These are phyloP conservation scores for Talaromyces liani DNA, from an alignment of 495 filamentous ascomycete species.

Conservation along the genomic window DNA sequence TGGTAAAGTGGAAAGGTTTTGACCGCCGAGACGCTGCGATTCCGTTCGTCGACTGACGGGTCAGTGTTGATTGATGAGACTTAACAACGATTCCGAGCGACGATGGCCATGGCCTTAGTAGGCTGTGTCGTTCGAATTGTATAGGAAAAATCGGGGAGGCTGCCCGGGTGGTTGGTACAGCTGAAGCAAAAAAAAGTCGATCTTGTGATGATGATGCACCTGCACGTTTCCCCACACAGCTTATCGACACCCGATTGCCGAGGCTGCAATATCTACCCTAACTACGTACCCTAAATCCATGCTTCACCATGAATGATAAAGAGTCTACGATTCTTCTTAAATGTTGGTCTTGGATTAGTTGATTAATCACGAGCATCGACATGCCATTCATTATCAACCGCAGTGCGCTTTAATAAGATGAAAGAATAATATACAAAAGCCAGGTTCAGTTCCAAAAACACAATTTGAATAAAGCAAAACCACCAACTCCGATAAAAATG, in stretches of 20 bases:
- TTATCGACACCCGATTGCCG: neutral
- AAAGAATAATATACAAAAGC: neutral
- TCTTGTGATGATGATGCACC: neutral
- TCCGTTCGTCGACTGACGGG: neutral
- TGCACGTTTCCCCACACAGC: conserved; percentile 2
- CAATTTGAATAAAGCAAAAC: neutral
- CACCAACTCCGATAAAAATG: conserved; percentile 1
- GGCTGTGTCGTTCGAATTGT: neutral
- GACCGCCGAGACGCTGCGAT: neutral
- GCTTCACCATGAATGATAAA: neutral
- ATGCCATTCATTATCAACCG: neutral
- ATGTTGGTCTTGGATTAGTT: neutral
- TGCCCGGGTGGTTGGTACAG: neutral
- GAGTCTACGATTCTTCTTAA: neutral
- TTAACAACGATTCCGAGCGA: neutral
- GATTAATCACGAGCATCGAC: neutral
- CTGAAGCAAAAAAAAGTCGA: conserved; percentile 8
- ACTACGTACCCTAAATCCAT: neutral
- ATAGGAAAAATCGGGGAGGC: neutral
- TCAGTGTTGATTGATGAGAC: neutral
- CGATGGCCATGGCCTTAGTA: neutral
- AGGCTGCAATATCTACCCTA: neutral
- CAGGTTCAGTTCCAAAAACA: neutral
- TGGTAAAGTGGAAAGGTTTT: neutral
- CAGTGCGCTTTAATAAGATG: neutral